A percentile compares a stretch with the other conserved stretches of the same genome.
These are phyloP conservation scores for Evernia prunastri DNA, from an alignment of 495 filamentous ascomycete species.

Conservation along the genomic window DNA sequence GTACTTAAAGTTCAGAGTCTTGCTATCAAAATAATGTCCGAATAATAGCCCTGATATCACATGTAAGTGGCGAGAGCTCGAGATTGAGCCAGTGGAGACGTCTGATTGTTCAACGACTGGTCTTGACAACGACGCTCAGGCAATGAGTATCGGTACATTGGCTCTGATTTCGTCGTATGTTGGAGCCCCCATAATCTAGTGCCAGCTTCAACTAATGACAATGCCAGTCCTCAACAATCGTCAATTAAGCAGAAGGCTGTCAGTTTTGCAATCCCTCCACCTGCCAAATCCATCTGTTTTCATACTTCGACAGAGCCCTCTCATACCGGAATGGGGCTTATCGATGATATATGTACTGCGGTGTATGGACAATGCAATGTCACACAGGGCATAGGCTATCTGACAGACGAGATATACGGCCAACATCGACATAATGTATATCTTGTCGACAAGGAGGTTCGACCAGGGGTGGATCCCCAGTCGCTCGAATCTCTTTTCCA, in stretches of 20 bases:
- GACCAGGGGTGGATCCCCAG: neutral
- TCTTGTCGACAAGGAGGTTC: neutral
- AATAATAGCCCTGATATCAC: neutral
- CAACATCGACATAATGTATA: neutral
- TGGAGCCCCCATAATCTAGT: neutral
- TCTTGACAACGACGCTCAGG: neutral
- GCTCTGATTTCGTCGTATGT: neutral
- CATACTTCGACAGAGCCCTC: neutral
- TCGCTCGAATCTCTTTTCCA: conserved; percentile 14
- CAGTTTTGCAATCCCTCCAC: neutral
- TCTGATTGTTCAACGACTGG: neutral
- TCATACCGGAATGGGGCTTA: neutral
- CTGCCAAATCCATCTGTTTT: neutral
- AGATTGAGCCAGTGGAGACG: conserved; percentile 2
- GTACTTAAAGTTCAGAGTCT: neutral
- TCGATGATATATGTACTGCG: conserved; percentile 2
- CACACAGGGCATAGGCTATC: neutral
- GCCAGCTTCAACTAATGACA: neutral
- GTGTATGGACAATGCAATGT: neutral
- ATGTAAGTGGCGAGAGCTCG: conserved; percentile 4
- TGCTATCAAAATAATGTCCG: neutral
- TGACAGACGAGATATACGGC: neutral
- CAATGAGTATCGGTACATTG: neutral
- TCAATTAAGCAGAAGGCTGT: neutral
- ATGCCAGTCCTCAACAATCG: neutral